Conservation (phyloP, 768 basidiomycete species). For the Hypholoma fasciculare region DNA sequence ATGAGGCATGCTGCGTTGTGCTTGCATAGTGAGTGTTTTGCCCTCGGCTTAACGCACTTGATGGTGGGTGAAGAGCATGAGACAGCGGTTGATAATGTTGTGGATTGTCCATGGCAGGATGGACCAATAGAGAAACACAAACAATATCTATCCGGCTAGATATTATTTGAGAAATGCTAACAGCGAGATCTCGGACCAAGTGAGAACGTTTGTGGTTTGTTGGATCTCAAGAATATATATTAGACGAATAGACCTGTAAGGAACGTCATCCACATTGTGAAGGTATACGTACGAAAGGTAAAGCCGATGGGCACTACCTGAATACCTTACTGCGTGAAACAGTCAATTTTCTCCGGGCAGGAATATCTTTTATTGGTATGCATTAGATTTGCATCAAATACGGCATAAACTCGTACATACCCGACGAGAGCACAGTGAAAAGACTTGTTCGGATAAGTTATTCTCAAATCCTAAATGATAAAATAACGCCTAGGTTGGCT, state of each 20-base stretch:
- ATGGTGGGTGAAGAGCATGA: conserved; percentile 70
- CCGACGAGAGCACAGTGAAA: neutral
- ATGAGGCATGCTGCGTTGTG: conserved; percentile 19
- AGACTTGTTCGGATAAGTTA: neutral
- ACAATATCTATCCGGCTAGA: conserved; percentile 1
- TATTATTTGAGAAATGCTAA: neutral
- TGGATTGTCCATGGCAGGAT: conserved; percentile 58
- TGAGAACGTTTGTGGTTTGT: neutral
- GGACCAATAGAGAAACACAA: neutral
- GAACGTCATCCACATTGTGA: conserved; percentile 1
- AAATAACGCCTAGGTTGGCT: too few species aligned
- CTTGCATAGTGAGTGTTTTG: conserved; percentile 20
- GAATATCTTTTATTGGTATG: conserved; percentile 35
- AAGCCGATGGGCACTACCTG: neutral
- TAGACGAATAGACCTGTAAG: neutral
- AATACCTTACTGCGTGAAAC: conserved; percentile 20
- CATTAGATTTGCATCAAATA: conserved; percentile 30
- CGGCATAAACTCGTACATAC: conserved; percentile 18
- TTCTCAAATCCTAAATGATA: too few species aligned
- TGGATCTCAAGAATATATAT: neutral
- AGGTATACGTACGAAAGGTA: conserved; percentile 6
- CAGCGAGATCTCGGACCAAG: neutral
- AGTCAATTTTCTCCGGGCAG: conserved; percentile 23
- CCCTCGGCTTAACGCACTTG: conserved; percentile 22
- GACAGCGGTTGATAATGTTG: conserved; percentile 83